Evolutionary conservation across 306 rosid genomes (phyloP), one percentile per base, ranked within the genome.

Genomic region (Cicer chorassanicum): DNA sequence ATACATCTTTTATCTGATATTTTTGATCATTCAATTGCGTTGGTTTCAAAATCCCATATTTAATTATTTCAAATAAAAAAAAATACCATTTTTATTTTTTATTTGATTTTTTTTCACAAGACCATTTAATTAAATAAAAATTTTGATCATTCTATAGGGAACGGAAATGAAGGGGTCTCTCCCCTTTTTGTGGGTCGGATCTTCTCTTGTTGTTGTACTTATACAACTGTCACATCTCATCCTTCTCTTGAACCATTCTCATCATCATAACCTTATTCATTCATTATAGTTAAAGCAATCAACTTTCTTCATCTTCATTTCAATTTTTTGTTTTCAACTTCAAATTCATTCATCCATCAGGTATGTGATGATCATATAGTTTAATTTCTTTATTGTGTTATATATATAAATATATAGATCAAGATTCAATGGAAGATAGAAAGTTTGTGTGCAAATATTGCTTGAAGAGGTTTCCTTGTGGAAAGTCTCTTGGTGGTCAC

Each of bases 401-500:
- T 29, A 29, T 29, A 29, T 19, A 19, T 19, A 19, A 2, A 15
- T 18, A 16, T 9, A 18, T 10, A 21, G 15, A 21, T 57, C 64
- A 57, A 57, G 36, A 18, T 55, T 55, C 61, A 38, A 65, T 72
- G 81, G 86, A 82, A 48, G 84, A 79, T 38, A 89, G 65, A 82
- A 88, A 82, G 79, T 89, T 83, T 55, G 84, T 89, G 9, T 92
- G 97, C 87, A 92, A 81, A 82, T 89, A 82, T 82, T 92, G 97
- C 79, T 54, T 15, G 73, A 89, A 78, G 83, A 88, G 82, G 15
- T 92, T 54, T 80, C 87, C 83, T 4, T 88, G 90, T 82, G 97
- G 97, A 74, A 92, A 89, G 84, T 86, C 96, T 10, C 80, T 92
- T 65, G 96, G 97, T 55, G 93, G 93, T 69, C 92, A 88, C 84